Evolutionary conservation across 2,329 filamentous ascomycete species (phyloP), one percentile per base, ranked within the genome.

Genomic region (Cordyceps militaris): DNA sequence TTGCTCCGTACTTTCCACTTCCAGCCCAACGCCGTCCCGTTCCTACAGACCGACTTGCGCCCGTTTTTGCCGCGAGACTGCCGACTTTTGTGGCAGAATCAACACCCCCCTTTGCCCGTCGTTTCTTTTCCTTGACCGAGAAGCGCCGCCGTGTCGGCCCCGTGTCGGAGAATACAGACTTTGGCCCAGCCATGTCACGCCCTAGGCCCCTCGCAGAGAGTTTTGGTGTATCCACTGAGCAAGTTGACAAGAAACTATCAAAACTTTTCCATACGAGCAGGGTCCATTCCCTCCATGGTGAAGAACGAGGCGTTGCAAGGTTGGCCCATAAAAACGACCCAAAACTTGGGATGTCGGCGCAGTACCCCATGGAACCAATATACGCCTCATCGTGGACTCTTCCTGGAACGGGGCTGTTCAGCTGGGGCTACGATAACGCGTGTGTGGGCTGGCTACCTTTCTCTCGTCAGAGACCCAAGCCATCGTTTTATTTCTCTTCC

Each of bases 331-430:
- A 50, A 50, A 50, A n/a, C 13, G 21, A 38, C 21, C 23, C 49
- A 42, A 52, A 19, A 21, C n/a, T 28, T 52, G 14, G 49, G 4
- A 51, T 28, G 36, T 40, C 19, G 47, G 28, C 47, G 47, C 28
- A 50, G 47, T 6, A 16, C 30, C 28, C 36, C 38, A 50, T 38
- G 38, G 51, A 43, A 16, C 40, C 51, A 54, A 43, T 34, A 54
- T 34, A 44, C 51, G 51, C 51, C 51, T 54, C 51, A 54, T 54
- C 51, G 28, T 54, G 40, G 40, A 43, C 26, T 9, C n/a, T n/a
- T 21, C 11, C 28, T 21, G 34, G 19, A n/a, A 44, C 21, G 51
- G 51, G 51, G 51, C 51, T 44, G 36, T 24, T 54, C 51, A 54
- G 51, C 51, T 54, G 40, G 51, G 51, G 51, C 51, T 34, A 50